Evolutionary conservation across 495 filamentous ascomycete genomes (phyloP), one percentile per base, ranked within the genome.

Genomic region (Annulohypoxylon bovei): DNA sequence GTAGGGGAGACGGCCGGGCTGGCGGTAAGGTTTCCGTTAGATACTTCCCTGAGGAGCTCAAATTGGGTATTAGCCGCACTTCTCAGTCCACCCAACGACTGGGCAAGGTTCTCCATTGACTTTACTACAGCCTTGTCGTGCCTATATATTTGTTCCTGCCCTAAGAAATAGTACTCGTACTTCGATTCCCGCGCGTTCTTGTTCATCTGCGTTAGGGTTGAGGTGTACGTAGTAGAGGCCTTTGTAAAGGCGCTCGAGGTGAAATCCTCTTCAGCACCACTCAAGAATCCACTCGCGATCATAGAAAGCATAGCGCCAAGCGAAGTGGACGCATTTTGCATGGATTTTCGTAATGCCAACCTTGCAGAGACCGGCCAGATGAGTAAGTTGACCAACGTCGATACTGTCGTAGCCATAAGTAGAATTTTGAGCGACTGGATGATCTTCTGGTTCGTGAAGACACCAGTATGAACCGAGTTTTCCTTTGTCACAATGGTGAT

Each of bases 401-500:
- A 89, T 52, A 86, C 86, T 7, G 88, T 70, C 14, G 95, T 89
- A 6, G 93, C 94, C 91, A 97, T 93, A 30, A 94, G 72, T 14
- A 99, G 86, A 87, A 98, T 97, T 73, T 94, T 94, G 73, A 97
- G 79, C 14, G 97, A 92, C 80, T 98, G 94, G 11, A 86, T 83
- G 33, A 97, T 90, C 79, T 97, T 97, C 28, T 88, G 88, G 67
- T 92, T 86, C 0, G 91, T 92, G 73, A 98, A 91, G 37, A 90
- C 88, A 3, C 89, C 92, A 25, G 83, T 87, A 75, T 97, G 92
- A 1, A 98, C 89, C 0, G 92, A 87, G 63, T 92, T 94, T 78
- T 98, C 95, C 78, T 96, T 97, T 2, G 95, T 98, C 68, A 98
- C 80, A 39, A 97, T 87, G 1, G 92, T 95, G 75, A 98, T 97